Conservation (phyloP, 176 grass and related monocot species). For the Eragrostis curvula region DNA sequence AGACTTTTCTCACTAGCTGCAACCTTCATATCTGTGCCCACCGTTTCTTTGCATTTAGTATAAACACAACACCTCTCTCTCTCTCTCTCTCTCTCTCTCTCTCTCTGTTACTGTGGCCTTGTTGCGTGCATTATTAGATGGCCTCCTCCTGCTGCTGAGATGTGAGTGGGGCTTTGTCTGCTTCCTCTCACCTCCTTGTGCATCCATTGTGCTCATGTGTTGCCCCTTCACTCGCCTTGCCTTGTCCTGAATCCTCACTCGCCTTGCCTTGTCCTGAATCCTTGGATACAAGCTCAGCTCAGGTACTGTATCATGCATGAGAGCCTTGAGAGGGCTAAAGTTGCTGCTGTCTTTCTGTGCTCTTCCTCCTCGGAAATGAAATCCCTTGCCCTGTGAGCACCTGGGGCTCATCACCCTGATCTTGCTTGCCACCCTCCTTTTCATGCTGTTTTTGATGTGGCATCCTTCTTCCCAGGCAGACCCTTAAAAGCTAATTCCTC, state of each 20-base stretch:
- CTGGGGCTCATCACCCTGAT: neutral
- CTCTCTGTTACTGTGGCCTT: slow-evolving; percentile 7
- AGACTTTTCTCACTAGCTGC: slow-evolving; percentile 32
- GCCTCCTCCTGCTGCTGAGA: slow-evolving; percentile 32
- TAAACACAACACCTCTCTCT: neutral
- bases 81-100: neutral
- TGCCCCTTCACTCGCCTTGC: slow-evolving; percentile 7
- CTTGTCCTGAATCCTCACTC: slow-evolving; percentile 1
- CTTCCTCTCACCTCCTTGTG: neutral
- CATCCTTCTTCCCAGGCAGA: neutral
- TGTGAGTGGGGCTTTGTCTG: slow-evolving; percentile 31
- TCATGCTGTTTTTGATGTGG: slow-evolving; percentile 30
- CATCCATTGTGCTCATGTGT: neutral
- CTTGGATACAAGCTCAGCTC: neutral
- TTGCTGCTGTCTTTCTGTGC: neutral
- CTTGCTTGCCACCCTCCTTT: slow-evolving; percentile 22
- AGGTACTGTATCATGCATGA: neutral
- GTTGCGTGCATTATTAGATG: slow-evolving; percentile 45
- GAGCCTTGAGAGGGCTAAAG: neutral
- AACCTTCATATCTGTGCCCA: slow-evolving; percentile 14
- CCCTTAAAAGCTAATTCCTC: neutral
- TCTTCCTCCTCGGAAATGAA: slow-evolving; percentile 18
- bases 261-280: slow-evolving; percentile 27
- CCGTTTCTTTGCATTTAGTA: slow-evolving; percentile 17
- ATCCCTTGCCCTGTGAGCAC: slow-evolving; percentile 3